A percentile compares a stretch with the other conserved stretches of the same genome.
Conservation (phyloP, 2,329 filamentous ascomycete species). For the Diaporthe destruens region DNA sequence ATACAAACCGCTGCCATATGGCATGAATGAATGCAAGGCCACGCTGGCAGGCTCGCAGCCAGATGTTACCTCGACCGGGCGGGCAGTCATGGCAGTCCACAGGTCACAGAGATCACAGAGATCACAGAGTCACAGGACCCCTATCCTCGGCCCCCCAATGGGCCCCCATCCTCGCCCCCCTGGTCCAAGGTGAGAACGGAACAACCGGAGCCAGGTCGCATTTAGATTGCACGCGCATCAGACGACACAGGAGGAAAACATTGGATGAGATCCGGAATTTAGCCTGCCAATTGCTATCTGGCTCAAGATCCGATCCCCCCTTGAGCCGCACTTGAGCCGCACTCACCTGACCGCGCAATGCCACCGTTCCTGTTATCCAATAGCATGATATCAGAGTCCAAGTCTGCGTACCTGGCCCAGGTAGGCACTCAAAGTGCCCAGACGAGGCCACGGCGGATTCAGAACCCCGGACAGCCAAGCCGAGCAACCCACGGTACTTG, state of each 20-base stretch:
- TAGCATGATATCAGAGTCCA: not conserved
- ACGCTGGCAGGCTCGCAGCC: not conserved
- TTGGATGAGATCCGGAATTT: slow-evolving; percentile 6
- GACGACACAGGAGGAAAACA: slow-evolving; percentile 22
- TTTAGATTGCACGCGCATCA: slow-evolving; percentile 16
- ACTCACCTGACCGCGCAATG: not conserved
- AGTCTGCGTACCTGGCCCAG: too few species aligned
- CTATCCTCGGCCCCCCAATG: too few species aligned
- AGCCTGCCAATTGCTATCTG: not conserved
- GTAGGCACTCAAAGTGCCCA: too few species aligned
- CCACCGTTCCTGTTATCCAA: not conserved
- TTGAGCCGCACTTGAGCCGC: slow-evolving; percentile 3
- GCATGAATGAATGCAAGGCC: slow-evolving; percentile 19
- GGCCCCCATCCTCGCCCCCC: too few species aligned
- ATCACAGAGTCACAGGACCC: not conserved
- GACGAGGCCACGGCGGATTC: not conserved
- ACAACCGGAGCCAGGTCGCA: slow-evolving; percentile 30
- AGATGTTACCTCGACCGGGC: slow-evolving; percentile 3
- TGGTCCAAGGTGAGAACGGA: slow-evolving; percentile 31
- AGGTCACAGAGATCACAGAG: too few species aligned
- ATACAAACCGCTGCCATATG: slow-evolving; percentile 17
- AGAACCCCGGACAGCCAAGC: slow-evolving; percentile 16
- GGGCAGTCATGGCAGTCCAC: not conserved
- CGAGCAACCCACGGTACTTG: slow-evolving; percentile 25
- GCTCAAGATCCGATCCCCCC: not conserved